Evolutionary conservation across 2,329 filamentous ascomycete species (phyloP).

Genomic region (Pseudohalonectria lignicola): DNA sequence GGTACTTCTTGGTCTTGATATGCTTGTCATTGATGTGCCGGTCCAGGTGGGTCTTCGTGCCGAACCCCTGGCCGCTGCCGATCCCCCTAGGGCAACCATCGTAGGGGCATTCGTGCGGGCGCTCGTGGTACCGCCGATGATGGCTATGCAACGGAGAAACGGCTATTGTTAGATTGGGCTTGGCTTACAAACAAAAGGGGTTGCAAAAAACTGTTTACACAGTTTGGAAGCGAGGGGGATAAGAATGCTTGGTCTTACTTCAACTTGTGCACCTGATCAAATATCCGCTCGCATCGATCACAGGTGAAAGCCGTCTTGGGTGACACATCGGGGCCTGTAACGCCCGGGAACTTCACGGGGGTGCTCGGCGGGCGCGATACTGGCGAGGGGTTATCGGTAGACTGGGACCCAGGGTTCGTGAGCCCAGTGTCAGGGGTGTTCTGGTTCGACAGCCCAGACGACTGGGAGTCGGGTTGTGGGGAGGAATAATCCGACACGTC

Average conservation of each 20-base stretch:
- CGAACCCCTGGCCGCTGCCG: constrained; percentile 41
- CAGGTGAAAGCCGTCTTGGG: constrained; percentile 18
- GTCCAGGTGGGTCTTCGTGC: constrained; percentile 50
- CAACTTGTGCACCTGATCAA: constrained; percentile 49
- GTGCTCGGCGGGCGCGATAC: too few relatives aligned
- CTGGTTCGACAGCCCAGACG: constrained; percentile 27
- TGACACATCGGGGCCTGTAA: constrained; percentile 6
- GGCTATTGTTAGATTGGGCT: too few relatives aligned
- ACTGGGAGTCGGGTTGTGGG: constrained; percentile 22
- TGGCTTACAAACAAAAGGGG: constrained; percentile 13
- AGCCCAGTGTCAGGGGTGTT: constrained; percentile 19
- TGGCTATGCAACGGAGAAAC: constrained; percentile 28
- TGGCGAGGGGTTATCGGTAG: too few relatives aligned
- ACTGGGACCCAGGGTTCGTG: too few relatives aligned
- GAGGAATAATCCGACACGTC: constrained; percentile 30
- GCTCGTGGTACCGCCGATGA: constrained; percentile 50
- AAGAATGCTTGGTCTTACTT: too few relatives aligned
- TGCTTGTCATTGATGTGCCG: constrained; percentile 53
- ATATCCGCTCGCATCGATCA: constrained; percentile 31
- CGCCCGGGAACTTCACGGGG: too few relatives aligned
- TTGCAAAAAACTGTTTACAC: not conserved
- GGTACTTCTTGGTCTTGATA: constrained; percentile 47
- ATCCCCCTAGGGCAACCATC: constrained; percentile 29
- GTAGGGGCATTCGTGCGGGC: constrained; percentile 32
- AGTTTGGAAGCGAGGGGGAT: too few relatives aligned